phyloP scores from a whole-genome alignment of 805 yeast species.

The Scheffersomyces ergatensis region DNA sequence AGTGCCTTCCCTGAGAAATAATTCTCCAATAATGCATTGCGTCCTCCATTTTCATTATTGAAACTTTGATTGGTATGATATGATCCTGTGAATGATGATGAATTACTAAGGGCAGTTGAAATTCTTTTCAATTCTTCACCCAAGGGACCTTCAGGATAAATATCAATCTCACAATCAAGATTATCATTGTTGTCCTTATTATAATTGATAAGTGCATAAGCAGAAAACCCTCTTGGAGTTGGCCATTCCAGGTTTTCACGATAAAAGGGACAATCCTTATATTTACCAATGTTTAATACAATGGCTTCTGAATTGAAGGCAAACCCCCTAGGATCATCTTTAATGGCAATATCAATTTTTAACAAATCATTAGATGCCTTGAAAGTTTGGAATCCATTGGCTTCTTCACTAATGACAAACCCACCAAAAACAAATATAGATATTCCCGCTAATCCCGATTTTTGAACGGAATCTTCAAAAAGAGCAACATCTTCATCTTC shows the following conservation, averaged over 20 bases:
- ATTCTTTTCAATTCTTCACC: not conserved
- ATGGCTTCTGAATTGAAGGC: conserved; percentile 13
- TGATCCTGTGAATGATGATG: not conserved
- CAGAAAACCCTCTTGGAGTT: conserved; percentile 38
- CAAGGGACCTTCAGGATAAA: not conserved
- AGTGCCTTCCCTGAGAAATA: conserved; percentile 28
- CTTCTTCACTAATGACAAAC: conserved; percentile 14
- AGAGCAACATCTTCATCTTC: not conserved
- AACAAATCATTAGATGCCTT: conserved; percentile 32
- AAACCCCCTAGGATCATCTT: conserved; percentile 11
- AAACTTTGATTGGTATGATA: not conserved
- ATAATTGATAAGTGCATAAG: conserved; percentile 26
- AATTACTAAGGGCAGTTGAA: not conserved
- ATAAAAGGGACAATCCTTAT: conserved; percentile 3
- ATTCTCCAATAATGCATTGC: conserved; percentile 7
- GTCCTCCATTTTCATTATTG: not conserved
- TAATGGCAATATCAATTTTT: conserved; percentile 29
- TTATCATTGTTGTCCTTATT: conserved; percentile 1
- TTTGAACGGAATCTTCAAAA: conserved; percentile 10
- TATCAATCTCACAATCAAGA: conserved; percentile 1
- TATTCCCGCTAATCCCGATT: conserved; percentile 18
- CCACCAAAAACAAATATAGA: conserved; percentile 41
- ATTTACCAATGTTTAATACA: conserved; percentile 12
- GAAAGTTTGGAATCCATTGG: conserved; percentile 17
- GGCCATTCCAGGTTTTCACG: conserved; percentile 21